Evolutionary conservation across 176 grass and related monocot species (phyloP), one percentile per base, ranked within the genome.

Genomic region (Bonia amplexicaulis): DNA sequence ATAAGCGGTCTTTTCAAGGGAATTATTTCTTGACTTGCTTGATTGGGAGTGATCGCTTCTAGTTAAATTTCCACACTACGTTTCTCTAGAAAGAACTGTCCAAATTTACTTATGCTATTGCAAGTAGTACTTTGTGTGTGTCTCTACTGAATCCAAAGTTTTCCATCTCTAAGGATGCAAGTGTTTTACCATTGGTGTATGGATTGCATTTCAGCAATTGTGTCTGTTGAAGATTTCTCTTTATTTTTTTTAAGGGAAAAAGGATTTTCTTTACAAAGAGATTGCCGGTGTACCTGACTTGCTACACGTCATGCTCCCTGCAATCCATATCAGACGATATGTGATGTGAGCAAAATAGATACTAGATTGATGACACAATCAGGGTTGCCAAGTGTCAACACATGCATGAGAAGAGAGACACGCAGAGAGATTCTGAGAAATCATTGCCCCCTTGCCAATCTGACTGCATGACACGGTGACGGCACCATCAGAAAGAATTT

Each of bases 1-100:
- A 73, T 73, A 73, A 7, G 14, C 47, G 82, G 47, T 84, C 81
- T 79, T 84, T 84, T 79, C 80, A 79, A 31, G 46, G 65, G 67
- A 42, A 84, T 83, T 79, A 84, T 88, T 79, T 58, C 37, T 39
- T 31, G 33, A 58, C 58, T 67, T 79, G 55, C 33, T 66, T 13
- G 35, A 84, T 45, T 47, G 81, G 46, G 46, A 64, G 66, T 54
- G 16, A 26, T 60, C 39, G 26, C 58, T 22, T 80, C 46, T 55
- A 15, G 31, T 70, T n/a, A 52, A 41, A 54, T 57, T 46, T 81
- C 85, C 48, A 54, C 33, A 29, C 19, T 31, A 15, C 7, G 9
- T 69, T 47, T 78, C 66, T 59, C 27, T 12, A 70, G 19, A 77
- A 74, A 81, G 37, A 35, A 71, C 6, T 12, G 19, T 76, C 61